A percentile compares a stretch with the other conserved stretches of the same genome.
These are phyloP conservation scores for Metschnikowia reukaufii DNA, from an alignment of 805 yeast species.

Conservation along the genomic window DNA sequence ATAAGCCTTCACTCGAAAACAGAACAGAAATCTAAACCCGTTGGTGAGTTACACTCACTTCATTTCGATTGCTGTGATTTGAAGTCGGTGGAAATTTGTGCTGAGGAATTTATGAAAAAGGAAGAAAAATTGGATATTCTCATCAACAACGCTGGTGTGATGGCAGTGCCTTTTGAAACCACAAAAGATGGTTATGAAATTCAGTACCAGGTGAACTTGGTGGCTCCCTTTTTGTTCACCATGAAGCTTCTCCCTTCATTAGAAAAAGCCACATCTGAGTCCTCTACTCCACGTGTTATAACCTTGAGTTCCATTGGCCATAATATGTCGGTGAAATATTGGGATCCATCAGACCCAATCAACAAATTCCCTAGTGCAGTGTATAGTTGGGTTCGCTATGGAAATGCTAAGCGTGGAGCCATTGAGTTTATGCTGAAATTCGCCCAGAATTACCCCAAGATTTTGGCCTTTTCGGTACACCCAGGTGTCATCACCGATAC, in stretches of 20 bases:
- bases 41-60: conserved; percentile 16
- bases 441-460: conserved; percentile 29
- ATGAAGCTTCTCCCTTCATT: conserved; percentile 29
- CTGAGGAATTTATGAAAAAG: conserved; percentile 21
- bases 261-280: conserved; percentile 19
- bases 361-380: conserved; percentile 26
- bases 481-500: conserved; percentile 41
- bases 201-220: conserved; percentile 42
- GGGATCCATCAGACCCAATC: conserved; percentile 26
- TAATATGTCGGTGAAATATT: conserved; percentile 24
- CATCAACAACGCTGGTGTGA: conserved; percentile 42
- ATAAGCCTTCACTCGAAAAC: conserved; percentile 24
- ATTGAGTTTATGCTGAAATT: conserved; percentile 33
- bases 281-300: conserved; percentile 30
- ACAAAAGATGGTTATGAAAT: conserved; percentile 40
- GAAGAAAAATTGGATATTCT: conserved; percentile 34
- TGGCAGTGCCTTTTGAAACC: conserved; percentile 38
- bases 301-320: conserved; percentile 37
- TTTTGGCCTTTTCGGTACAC: conserved; percentile 36
- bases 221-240: conserved; percentile 37
- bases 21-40: conserved; percentile 24
- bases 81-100: conserved; percentile 19
- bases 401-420: conserved; percentile 33
- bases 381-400: conserved; percentile 37
- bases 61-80: conserved; percentile 20